Conservation (phyloP, 164 flowering plant genomes). For the Akebia trifoliata region DNA sequence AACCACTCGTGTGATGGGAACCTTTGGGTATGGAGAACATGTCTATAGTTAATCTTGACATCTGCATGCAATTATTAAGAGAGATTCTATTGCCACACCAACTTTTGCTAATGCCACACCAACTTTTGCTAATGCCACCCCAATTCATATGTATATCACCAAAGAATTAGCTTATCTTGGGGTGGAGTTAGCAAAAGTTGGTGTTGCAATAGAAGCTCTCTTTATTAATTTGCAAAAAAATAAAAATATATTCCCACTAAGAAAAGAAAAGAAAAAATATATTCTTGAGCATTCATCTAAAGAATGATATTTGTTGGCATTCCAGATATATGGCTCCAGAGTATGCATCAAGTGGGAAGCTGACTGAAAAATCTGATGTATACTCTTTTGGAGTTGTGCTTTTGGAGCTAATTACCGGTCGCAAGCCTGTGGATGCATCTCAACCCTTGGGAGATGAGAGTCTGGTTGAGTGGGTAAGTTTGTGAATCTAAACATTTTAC, state of each 20-base stretch:
- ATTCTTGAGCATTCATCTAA: background rate
- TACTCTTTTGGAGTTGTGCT: conserved; percentile 81
- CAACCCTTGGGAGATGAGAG: conserved; percentile 77
- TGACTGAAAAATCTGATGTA: conserved; percentile 81
- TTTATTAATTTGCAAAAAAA: too few species aligned
- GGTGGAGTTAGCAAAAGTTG: too few species aligned
- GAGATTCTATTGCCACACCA: too few species aligned
- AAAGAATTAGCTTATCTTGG: too few species aligned
- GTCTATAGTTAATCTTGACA: background rate
- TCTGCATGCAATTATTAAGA: background rate
- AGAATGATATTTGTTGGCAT: conserved; percentile 11
- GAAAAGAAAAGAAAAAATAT: background rate
- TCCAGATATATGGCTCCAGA: conserved; percentile 83
- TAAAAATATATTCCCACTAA: background rate
- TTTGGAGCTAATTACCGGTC: conserved; percentile 72
- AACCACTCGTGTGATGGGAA: conserved; percentile 91
- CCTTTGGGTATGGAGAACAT: conserved; percentile 64
- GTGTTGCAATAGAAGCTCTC: too few species aligned
- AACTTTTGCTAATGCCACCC: too few species aligned
- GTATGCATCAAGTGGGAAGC: conserved; percentile 74
- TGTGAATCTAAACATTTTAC: background rate
- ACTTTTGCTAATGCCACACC: too few species aligned
- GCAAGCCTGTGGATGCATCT: conserved; percentile 75
- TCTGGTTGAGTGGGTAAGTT: conserved; percentile 74
- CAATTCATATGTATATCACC: too few species aligned